A percentile compares a stretch with the other conserved stretches of the same genome.
These are phyloP conservation scores for Durio zibethinus DNA, from an alignment of 345 rosid genomes.

Conservation along the genomic window DNA sequence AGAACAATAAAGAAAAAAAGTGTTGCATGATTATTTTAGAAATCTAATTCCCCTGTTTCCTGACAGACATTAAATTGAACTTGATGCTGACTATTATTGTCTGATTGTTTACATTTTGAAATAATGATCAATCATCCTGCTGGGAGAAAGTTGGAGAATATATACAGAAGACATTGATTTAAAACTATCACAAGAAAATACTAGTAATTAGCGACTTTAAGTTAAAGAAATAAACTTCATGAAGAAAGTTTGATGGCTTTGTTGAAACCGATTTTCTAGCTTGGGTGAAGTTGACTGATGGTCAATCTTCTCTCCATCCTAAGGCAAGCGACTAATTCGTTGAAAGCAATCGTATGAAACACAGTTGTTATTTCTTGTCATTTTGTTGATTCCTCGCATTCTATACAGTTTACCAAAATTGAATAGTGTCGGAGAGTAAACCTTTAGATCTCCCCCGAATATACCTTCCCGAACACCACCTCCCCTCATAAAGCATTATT, in stretches of 20 bases:
- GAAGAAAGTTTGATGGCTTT: neutral
- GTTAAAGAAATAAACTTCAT: neutral
- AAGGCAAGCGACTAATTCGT: neutral
- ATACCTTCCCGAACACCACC: conserved; percentile 6
- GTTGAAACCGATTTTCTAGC: neutral
- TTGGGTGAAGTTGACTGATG: neutral
- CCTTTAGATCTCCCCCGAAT: neutral
- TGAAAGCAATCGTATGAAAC: neutral
- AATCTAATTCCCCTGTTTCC: neutral
- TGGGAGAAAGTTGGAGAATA: too few species aligned
- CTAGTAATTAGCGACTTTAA: neutral
- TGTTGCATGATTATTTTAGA: neutral
- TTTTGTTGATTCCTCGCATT: neutral
- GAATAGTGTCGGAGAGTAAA: neutral
- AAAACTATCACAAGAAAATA: too few species aligned
- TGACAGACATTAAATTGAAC: neutral
- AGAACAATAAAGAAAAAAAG: neutral
- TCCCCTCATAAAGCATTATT: neutral
- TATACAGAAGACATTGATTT: too few species aligned
- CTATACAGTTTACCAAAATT: neutral
- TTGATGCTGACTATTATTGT: neutral
- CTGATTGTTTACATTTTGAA: neutral
- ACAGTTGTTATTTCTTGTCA: conserved; percentile 8
- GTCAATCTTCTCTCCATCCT: neutral
- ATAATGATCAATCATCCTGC: too few species aligned